These are phyloP conservation scores for Populus deltoides DNA, from an alignment of 345 rosid species.

Conservation along the genomic window DNA sequence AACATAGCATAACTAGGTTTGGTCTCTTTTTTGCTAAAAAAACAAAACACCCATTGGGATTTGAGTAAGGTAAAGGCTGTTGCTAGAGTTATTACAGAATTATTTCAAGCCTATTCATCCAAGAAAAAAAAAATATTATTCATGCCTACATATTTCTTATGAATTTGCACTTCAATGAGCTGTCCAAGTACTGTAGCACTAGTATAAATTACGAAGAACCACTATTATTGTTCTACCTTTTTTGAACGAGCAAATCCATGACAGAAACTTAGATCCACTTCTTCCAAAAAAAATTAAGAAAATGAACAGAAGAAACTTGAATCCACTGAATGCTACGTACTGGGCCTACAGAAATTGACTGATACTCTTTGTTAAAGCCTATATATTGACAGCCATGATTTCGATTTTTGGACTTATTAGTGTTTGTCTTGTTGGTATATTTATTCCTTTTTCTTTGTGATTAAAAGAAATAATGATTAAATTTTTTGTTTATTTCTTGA, in stretches of 20 bases:
- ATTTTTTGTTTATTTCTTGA: too few species aligned
- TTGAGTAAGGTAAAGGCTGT: slow-evolving; percentile 17
- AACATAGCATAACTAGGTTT: slow-evolving; percentile 23
- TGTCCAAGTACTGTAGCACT: not conserved
- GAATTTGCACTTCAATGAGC: not conserved
- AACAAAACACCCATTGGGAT: slow-evolving; percentile 35
- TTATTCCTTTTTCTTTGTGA: too few species aligned
- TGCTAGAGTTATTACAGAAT: not conserved
- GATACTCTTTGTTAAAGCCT: not conserved
- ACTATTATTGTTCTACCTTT: too few species aligned
- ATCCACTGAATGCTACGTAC: not conserved
- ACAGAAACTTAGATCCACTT: too few species aligned
- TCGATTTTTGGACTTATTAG: not conserved
- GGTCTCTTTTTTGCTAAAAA: slow-evolving; percentile 19
- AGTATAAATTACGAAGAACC: not conserved
- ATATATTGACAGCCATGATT: not conserved
- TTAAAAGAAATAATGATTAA: too few species aligned
- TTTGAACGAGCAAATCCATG: too few species aligned
- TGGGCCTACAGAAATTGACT: not conserved
- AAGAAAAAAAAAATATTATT: not conserved
- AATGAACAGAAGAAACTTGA: not conserved
- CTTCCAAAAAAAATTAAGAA: too few species aligned
- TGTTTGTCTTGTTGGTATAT: not conserved
- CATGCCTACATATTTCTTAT: not conserved
- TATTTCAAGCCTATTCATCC: not conserved